These are phyloP conservation scores for Lanmaoa pseudosensibilis DNA, from an alignment of 768 basidiomycete species.

Conservation along the genomic window DNA sequence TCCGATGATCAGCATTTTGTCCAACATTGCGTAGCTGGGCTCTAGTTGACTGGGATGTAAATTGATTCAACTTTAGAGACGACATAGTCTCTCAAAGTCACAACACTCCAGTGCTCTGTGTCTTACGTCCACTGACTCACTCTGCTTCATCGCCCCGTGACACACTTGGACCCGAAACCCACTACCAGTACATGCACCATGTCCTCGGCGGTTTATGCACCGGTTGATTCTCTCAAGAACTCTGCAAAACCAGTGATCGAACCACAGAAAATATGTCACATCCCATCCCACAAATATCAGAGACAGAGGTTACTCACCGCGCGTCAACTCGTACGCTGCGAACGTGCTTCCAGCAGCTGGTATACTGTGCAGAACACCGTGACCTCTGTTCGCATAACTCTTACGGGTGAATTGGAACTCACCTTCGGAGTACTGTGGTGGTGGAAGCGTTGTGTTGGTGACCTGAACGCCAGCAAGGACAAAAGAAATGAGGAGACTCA, in stretches of 20 bases:
- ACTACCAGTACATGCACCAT: not conserved
- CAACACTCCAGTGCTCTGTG: not conserved
- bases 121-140: not conserved
- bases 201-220: slow-evolving; percentile 8
- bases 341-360: slow-evolving; percentile 92
- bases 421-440: slow-evolving; percentile 63
- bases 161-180: not conserved
- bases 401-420: not conserved
- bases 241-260: slow-evolving; percentile 5
- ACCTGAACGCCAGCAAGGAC: not conserved
- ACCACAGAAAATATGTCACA: not conserved
- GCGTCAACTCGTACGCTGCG: slow-evolving; percentile 80
- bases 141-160: not conserved
- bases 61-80: not conserved
- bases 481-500: slow-evolving; percentile 35
- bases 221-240: slow-evolving; percentile 27
- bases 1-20: too few species aligned
- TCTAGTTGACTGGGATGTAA: not conserved
- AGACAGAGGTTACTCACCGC: slow-evolving; percentile 46
- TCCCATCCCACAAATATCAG: not conserved
- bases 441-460: not conserved
- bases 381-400: not conserved
- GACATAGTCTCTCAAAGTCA: not conserved
- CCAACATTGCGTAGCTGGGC: not conserved
- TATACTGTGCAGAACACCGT: slow-evolving; percentile 49